phyloP scores from a whole-genome alignment of 202 grass and related monocot genomes.

The Brachypodium distachyon region DNA sequence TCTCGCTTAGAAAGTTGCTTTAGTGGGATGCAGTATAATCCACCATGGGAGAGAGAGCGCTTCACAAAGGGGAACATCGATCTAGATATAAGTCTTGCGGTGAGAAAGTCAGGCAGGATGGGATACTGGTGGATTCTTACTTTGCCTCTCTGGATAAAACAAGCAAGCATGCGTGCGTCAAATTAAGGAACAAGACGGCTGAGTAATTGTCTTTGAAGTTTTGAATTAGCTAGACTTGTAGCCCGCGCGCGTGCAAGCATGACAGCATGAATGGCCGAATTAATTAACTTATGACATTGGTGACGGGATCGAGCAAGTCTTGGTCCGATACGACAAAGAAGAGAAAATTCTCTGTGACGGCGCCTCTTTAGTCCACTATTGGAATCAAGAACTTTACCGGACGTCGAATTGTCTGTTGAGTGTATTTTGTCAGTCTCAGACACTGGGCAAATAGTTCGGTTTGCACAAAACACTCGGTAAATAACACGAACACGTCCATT shows the following conservation, averaged over 20 bases:
- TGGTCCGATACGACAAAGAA: too few species aligned
- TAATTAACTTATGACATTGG: neutral
- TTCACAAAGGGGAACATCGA: slow-evolving; percentile 20
- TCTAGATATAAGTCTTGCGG: neutral
- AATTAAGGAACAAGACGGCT: neutral
- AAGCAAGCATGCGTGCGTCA: neutral
- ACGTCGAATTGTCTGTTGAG: too few species aligned
- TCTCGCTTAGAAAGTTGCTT: neutral
- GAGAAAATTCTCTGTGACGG: too few species aligned
- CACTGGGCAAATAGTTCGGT: too few species aligned
- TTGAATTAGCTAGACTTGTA: neutral
- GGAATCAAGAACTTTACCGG: too few species aligned
- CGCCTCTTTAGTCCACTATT: too few species aligned
- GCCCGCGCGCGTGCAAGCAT: neutral
- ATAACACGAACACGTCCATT: too few species aligned
- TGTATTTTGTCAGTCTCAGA: too few species aligned
- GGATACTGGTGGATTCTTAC: neutral
- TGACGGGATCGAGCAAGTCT: too few species aligned
- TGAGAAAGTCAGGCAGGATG: slow-evolving; percentile 19
- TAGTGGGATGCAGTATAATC: slow-evolving; percentile 15
- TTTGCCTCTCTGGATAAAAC: neutral
- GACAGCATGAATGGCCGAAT: neutral
- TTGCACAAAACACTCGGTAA: too few species aligned
- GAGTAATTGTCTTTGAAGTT: neutral
- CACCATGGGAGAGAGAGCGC: neutral